Percentiles rank a stretch among this genome's conserved stretches.
These are phyloP conservation scores for Fusarium secorum DNA, from an alignment of 2,329 filamentous ascomycete species.

Conservation along the genomic window DNA sequence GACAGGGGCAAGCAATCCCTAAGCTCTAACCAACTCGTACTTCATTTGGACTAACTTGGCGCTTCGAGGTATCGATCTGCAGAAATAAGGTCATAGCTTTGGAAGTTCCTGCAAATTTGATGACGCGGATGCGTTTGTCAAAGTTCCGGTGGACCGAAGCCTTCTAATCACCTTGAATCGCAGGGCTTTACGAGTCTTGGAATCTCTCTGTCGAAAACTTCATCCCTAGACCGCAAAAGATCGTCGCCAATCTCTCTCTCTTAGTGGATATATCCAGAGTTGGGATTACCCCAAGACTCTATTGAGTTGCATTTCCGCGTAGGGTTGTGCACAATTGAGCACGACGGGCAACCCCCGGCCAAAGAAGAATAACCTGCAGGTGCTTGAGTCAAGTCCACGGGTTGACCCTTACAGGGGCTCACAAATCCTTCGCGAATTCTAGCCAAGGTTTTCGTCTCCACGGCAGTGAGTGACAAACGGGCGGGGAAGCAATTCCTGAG, in stretches of 20 bases:
- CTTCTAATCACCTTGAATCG: neutral
- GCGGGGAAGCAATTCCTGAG: neutral
- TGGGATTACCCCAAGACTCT: neutral
- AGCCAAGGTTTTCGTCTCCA: neutral
- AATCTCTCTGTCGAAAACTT: neutral
- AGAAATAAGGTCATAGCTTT: neutral
- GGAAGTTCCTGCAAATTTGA: neutral
- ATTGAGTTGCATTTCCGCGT: neutral
- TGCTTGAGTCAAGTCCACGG: neutral
- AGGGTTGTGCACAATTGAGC: neutral
- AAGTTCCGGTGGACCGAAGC: neutral
- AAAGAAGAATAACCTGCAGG: neutral
- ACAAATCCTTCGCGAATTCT: neutral
- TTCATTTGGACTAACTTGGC: neutral
- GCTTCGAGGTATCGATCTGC: neutral
- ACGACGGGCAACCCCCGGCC: neutral
- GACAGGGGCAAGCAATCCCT: neutral
- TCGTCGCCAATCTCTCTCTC: conserved; percentile 7
- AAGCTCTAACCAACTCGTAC: neutral
- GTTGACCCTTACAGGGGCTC: neutral
- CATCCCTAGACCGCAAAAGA: conserved; percentile 10
- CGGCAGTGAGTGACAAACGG: neutral
- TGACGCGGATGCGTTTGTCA: neutral
- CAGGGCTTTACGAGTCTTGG: too few species aligned
- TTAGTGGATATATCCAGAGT: neutral